Evolutionary conservation across 345 rosid species (phyloP).

Genomic region (Kandelia obovata): DNA sequence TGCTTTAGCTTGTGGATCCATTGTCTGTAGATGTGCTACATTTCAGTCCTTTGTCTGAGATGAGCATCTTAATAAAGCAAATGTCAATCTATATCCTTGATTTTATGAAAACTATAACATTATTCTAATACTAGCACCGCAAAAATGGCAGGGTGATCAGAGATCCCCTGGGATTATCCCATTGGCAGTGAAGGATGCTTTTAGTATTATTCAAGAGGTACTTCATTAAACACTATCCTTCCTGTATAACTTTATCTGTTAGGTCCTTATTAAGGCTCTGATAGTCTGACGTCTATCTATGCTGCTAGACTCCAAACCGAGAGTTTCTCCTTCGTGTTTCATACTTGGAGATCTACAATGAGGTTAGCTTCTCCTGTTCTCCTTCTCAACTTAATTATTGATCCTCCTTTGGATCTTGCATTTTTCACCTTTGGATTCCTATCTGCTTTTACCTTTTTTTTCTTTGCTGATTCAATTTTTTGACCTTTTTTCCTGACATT

Average conservation of each 20-base stretch:
- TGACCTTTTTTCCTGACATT: neutral
- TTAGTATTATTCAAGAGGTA: conserved; percentile 98
- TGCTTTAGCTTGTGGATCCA: neutral
- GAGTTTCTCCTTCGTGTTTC: conserved; percentile 97
- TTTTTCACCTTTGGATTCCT: conserved; percentile 7
- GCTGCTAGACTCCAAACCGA: conserved; percentile 72
- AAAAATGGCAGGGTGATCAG: conserved; percentile 89
- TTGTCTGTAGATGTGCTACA: neutral
- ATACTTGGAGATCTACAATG: conserved; percentile 95
- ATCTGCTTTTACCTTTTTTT: conserved; percentile 16
- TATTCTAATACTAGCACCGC: conserved; percentile 10
- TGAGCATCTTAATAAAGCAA: neutral
- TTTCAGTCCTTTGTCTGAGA: neutral
- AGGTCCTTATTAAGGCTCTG: conserved; percentile 12
- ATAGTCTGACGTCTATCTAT: conserved; percentile 22
- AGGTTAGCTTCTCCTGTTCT: conserved; percentile 50
- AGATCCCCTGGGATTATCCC: conserved; percentile 99
- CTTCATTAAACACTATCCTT: conserved; percentile 15
- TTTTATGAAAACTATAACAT: conserved; percentile 1
- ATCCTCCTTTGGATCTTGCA: conserved; percentile 8
- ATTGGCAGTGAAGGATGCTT: conserved; percentile 93
- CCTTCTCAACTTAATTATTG: neutral
- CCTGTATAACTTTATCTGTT: neutral
- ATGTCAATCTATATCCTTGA: conserved; percentile 6
- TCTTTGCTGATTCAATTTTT: no score